phyloP scores from a whole-genome alignment of 192 early-diverging fungal genomes.

The Spizellomyces sp. region DNA sequence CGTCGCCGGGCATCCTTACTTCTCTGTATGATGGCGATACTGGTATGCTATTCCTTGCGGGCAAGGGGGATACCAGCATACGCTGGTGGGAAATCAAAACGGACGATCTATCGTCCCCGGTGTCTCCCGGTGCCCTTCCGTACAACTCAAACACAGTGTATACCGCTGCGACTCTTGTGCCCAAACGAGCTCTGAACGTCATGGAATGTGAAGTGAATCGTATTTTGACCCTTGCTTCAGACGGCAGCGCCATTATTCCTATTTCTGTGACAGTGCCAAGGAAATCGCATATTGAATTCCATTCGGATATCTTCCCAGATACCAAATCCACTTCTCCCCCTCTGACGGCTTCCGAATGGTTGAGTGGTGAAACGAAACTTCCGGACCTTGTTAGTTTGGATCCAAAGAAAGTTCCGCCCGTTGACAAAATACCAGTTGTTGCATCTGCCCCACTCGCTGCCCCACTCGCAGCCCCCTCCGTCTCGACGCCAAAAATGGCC shows the following conservation, averaged over 20 bases:
- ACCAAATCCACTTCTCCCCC: conserved; percentile 52
- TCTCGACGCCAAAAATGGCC: too few species aligned
- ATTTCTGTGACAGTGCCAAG: conserved; percentile 70
- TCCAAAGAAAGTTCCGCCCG: not conserved
- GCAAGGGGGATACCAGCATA: conserved; percentile 70
- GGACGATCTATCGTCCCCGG: conserved; percentile 28
- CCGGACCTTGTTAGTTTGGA: conserved; percentile 13
- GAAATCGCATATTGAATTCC: conserved; percentile 81
- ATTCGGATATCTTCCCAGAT: conserved; percentile 84
- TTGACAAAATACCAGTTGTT: too few species aligned
- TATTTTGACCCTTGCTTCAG: conserved; percentile 56
- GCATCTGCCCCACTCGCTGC: too few species aligned
- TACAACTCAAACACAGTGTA: conserved; percentile 46
- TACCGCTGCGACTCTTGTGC: conserved; percentile 65
- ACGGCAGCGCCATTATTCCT: conserved; percentile 66
- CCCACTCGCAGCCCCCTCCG: too few species aligned
- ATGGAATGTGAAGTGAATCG: conserved; percentile 54
- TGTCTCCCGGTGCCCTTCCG: conserved; percentile 50
- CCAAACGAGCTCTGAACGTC: conserved; percentile 70
- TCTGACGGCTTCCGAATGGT: conserved; percentile 63
- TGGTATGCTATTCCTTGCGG: conserved; percentile 69
- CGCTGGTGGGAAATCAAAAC: conserved; percentile 66
- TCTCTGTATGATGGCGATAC: conserved; percentile 86
- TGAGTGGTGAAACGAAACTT: conserved; percentile 36
- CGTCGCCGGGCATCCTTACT: conserved; percentile 67